Conservation (phyloP, 352 stramenopile species). For the Plasmopara muralis region DNA sequence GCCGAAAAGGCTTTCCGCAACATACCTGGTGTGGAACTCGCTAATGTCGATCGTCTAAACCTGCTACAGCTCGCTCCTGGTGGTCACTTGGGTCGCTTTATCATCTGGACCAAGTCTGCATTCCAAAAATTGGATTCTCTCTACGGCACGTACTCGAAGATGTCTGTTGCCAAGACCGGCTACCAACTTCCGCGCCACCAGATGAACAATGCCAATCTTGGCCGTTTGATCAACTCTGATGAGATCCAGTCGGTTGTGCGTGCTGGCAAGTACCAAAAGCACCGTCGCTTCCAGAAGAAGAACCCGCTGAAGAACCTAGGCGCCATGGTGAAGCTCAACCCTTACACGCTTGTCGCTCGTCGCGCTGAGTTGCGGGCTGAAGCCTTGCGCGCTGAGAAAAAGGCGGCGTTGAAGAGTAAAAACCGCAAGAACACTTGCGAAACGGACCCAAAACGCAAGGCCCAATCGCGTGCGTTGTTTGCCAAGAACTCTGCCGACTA, state of each 20-base stretch:
- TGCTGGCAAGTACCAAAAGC: slow-evolving; percentile 88
- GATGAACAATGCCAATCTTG: slow-evolving; percentile 98
- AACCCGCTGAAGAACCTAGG: slow-evolving; percentile 96
- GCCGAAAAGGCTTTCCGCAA: slow-evolving; percentile 96
- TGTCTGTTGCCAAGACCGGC: slow-evolving; percentile 86
- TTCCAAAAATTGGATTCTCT: slow-evolving; percentile 96
- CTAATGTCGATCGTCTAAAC: slow-evolving; percentile 96
- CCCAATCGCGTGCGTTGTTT: slow-evolving; percentile 71
- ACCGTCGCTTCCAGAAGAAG: slow-evolving; percentile 93
- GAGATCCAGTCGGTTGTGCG: slow-evolving; percentile 97
- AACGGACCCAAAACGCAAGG: slow-evolving; percentile 63
- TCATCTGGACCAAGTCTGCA: slow-evolving; percentile 97
- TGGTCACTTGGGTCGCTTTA: slow-evolving; percentile 98
- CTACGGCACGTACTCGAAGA: slow-evolving; percentile 92
- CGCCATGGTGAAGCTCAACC: slow-evolving; percentile 95
- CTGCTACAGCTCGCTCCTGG: slow-evolving; percentile 96
- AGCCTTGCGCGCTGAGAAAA: slow-evolving; percentile 86
- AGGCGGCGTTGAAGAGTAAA: slow-evolving; percentile 67
- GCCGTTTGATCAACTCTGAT: slow-evolving; percentile 99
- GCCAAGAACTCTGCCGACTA: slow-evolving; percentile 76
- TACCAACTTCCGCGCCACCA: slow-evolving; percentile 91
- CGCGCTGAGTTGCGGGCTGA: slow-evolving; percentile 85
- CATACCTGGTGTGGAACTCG: slow-evolving; percentile 96
- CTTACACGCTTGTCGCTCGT: slow-evolving; percentile 92
- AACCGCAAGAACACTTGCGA: slow-evolving; percentile 85